Evolutionary conservation across 306 rosid genomes (phyloP).

Genomic region (Cucumis cinereus): DNA sequence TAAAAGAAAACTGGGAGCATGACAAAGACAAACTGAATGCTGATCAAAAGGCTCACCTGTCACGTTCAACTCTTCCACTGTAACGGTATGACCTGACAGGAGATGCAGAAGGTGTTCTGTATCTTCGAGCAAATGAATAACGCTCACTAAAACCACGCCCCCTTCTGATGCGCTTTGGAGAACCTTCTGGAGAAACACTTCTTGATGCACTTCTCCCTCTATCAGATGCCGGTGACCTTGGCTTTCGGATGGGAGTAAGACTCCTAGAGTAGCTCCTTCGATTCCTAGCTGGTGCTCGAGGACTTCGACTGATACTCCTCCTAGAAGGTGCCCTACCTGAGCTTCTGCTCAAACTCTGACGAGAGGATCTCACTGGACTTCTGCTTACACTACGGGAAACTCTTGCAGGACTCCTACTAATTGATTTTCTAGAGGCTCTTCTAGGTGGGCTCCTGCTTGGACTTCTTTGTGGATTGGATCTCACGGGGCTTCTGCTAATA

Average conservation of each 20-base stretch:
- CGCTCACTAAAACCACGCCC: slow-evolving; percentile 95
- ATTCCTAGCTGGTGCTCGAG: slow-evolving; percentile 44
- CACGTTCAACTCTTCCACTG: slow-evolving; percentile 73
- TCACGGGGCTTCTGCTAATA: slow-evolving; percentile 30
- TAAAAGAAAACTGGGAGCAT: not conserved
- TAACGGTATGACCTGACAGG: slow-evolving; percentile 83
- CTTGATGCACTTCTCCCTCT: slow-evolving; percentile 67
- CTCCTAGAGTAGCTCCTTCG: slow-evolving; percentile 81
- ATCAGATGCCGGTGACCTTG: slow-evolving; percentile 48
- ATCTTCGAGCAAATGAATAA: slow-evolving; percentile 87
- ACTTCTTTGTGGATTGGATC: slow-evolving; percentile 29
- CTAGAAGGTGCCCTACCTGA: slow-evolving; percentile 49
- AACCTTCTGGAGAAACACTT: slow-evolving; percentile 71
- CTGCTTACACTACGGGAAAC: slow-evolving; percentile 46
- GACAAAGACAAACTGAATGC: not conserved
- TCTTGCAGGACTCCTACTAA: slow-evolving; percentile 58
- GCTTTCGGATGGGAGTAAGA: slow-evolving; percentile 61
- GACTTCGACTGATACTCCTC: slow-evolving; percentile 64
- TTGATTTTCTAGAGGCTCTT: slow-evolving; percentile 29
- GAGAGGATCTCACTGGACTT: slow-evolving; percentile 66
- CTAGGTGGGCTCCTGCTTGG: slow-evolving; percentile 52
- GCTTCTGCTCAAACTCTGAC: slow-evolving; percentile 74
- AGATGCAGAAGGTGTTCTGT: slow-evolving; percentile 80
- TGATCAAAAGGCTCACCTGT: slow-evolving; percentile 35
- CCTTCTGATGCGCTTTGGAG: slow-evolving; percentile 89